These are phyloP conservation scores for Eimeria acervulina DNA, from an alignment of 169 alveolate genomes.

Conservation along the genomic window DNA sequence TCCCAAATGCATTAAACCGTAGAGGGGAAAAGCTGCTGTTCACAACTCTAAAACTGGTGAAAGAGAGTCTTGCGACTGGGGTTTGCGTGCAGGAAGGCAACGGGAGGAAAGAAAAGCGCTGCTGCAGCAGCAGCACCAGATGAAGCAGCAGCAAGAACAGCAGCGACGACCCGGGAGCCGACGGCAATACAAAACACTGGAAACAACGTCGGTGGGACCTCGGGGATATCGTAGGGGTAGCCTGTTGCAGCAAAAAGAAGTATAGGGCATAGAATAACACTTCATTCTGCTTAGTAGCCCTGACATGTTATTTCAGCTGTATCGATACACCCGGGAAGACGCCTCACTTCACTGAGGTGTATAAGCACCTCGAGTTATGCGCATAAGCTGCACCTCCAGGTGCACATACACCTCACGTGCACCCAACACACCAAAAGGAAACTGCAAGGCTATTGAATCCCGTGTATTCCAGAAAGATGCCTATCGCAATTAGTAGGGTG, in stretches of 20 bases:
- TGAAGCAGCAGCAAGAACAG: conserved; percentile 30
- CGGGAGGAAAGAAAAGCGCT: conserved; percentile 56
- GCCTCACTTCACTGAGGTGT: background rate
- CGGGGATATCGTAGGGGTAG: background rate
- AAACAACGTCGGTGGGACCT: background rate
- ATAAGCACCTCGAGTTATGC: background rate
- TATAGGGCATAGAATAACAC: background rate
- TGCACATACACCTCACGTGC: background rate
- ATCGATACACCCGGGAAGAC: background rate
- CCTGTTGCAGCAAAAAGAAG: background rate
- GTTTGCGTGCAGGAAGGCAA: conserved; percentile 30
- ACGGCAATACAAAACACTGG: background rate
- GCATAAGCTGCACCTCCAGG: background rate
- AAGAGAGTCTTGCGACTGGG: background rate
- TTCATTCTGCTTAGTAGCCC: background rate
- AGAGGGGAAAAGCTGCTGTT: background rate
- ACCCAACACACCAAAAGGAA: background rate
- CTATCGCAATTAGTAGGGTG: background rate
- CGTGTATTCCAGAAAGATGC: background rate
- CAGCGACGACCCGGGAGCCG: background rate
- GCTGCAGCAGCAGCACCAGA: conserved; percentile 56
- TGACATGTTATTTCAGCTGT: background rate
- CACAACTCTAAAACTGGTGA: background rate
- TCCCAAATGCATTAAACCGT: background rate
- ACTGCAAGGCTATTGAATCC: background rate